Conservation (phyloP, 495 filamentous ascomycete species). For the Chaetomium fimeti region DNA sequence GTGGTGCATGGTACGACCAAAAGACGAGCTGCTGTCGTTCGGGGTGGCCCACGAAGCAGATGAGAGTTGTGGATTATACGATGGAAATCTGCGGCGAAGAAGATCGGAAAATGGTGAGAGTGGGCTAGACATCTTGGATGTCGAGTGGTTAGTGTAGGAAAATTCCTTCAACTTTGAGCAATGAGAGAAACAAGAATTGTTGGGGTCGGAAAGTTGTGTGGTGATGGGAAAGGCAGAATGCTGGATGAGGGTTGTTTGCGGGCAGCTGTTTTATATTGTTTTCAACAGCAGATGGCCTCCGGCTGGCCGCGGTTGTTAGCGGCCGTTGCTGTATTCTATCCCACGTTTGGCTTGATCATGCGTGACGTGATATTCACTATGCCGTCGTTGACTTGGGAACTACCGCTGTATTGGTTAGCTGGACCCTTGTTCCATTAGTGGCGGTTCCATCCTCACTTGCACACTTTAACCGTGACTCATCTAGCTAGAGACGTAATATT, state of each 20-base stretch:
- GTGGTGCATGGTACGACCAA: not conserved
- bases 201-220: not conserved
- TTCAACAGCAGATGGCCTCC: not conserved
- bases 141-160: not conserved
- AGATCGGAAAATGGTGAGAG: constrained; percentile 7
- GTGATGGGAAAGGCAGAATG: not conserved
- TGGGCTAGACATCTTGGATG: not conserved
- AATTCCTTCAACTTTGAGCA: not conserved
- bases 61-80: not conserved
- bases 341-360: not conserved
- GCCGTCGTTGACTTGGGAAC: not conserved
- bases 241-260: not conserved
- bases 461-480: not conserved
- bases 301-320: not conserved
- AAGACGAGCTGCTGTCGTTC: not conserved
- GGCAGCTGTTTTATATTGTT: not conserved
- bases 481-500: constrained; percentile 5
- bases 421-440: no score
- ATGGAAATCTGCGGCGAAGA: not conserved
- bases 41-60: not conserved
- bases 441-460: not conserved
- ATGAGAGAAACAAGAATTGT: not conserved
- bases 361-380: not conserved
- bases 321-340: not conserved
- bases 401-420: no score